phyloP scores from a whole-genome alignment of 2,329 filamentous ascomycete species.

The Cercospora sp. region DNA sequence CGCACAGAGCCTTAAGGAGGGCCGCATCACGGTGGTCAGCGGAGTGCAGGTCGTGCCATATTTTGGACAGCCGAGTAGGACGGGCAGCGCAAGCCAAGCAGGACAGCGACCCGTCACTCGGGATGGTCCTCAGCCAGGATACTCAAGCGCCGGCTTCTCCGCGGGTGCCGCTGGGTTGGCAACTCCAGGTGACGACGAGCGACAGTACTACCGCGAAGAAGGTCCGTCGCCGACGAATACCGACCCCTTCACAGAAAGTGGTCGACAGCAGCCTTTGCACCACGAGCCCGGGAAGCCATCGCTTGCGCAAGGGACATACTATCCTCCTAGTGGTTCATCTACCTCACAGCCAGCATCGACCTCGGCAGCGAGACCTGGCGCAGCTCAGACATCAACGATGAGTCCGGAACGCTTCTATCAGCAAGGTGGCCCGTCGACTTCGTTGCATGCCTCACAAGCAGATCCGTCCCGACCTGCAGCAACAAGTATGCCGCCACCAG shows the following conservation, averaged over 20 bases:
- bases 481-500: conserved; percentile 40
- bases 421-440: conserved; percentile 42
- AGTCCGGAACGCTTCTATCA: conserved; percentile 45
- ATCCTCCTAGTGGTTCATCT: conserved; percentile 20
- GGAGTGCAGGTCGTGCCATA: conserved; percentile 88
- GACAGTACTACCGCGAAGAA: conserved; percentile 54
- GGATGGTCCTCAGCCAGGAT: conserved; percentile 38
- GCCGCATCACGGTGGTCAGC: conserved; percentile 83
- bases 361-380: conserved; percentile 17
- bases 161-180: conserved; percentile 31
- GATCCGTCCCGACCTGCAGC: conserved; percentile 21
- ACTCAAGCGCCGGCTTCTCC: conserved; percentile 28
- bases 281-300: conserved; percentile 41
- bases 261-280: conserved; percentile 39
- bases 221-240: conserved; percentile 58
- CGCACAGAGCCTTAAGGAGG: conserved; percentile 79
- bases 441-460: conserved; percentile 34
- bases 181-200: conserved; percentile 41
- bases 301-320: conserved; percentile 24
- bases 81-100: conserved; percentile 46
- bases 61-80: conserved; percentile 34
- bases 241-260: conserved; percentile 61
- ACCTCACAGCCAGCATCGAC: conserved; percentile 15
- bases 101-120: conserved; percentile 38
- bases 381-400: conserved; percentile 15